These are phyloP conservation scores for Neopestalotiopsis sp. DNA, from an alignment of 2,329 filamentous ascomycete species.

Conservation along the genomic window DNA sequence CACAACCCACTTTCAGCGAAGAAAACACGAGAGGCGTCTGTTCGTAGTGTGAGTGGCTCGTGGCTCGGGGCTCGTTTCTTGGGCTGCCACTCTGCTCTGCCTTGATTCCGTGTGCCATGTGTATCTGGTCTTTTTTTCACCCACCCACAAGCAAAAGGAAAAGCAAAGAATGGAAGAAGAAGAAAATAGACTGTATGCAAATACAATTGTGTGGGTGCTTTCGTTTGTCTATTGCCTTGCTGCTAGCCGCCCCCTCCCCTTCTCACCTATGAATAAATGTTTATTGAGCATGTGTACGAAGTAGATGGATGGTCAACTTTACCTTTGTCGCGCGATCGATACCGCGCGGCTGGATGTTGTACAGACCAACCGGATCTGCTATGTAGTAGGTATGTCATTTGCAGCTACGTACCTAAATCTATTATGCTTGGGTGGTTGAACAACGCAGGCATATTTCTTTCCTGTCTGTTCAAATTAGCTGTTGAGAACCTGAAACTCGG, in stretches of 20 bases:
- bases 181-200: no score
- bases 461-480: no score
- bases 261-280: neutral
- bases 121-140: no score
- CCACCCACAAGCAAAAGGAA: no score
- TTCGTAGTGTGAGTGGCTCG: neutral
- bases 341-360: neutral
- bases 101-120: no score
- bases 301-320: neutral
- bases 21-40: neutral
- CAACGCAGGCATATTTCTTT: no score
- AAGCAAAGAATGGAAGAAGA: no score
- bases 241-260: neutral
- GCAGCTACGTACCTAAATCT: neutral
- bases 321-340: neutral
- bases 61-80: neutral
- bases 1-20: neutral
- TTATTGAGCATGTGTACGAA: neutral
- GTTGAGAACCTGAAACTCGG: neutral
- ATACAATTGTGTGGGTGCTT: no score
- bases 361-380: neutral
- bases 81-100: no score
- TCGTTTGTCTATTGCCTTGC: neutral
- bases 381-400: neutral
- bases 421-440: no score